These are phyloP conservation scores for Neurospora sp. DNA, from an alignment of 495 filamentous ascomycete genomes.

Conservation along the genomic window DNA sequence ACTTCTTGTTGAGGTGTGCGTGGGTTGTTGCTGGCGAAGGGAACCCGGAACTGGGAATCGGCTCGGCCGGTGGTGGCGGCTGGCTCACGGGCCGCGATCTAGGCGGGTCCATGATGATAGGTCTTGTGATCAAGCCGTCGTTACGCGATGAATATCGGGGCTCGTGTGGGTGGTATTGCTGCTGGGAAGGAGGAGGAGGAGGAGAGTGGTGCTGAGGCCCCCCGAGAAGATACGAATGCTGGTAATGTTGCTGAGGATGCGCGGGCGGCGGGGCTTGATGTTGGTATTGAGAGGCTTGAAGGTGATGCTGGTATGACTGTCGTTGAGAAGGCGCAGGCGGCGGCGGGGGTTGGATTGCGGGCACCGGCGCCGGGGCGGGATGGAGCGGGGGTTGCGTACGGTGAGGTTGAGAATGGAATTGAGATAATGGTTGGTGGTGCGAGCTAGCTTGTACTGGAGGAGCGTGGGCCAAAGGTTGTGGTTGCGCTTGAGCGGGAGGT, in stretches of 20 bases:
- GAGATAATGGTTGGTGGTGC: background rate
- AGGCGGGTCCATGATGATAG: slow-evolving; percentile 34
- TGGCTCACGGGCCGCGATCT: slow-evolving; percentile 10
- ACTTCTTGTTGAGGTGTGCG: slow-evolving; percentile 26
- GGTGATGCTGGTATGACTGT: background rate
- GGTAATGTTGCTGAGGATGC: slow-evolving; percentile 5
- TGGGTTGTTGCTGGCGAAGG: slow-evolving; percentile 30
- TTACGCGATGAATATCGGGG: background rate
- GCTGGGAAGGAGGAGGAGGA: background rate
- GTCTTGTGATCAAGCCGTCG: slow-evolving; percentile 13
- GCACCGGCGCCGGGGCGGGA: background rate
- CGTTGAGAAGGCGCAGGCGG: background rate
- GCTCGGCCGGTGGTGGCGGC: slow-evolving; percentile 2
- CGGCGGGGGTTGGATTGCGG: background rate
- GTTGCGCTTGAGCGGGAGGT: background rate
- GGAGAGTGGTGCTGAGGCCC: slow-evolving; percentile 4
- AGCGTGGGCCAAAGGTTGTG: background rate
- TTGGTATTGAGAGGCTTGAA: background rate
- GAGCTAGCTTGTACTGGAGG: background rate
- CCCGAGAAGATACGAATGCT: slow-evolving; percentile 1
- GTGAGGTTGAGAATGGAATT: background rate
- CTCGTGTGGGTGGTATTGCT: slow-evolving; percentile 4
- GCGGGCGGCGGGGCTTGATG: background rate
- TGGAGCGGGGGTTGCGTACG: slow-evolving; percentile 1
- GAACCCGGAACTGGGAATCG: slow-evolving; percentile 18